These are phyloP conservation scores for Aspergillus pseudoterreus DNA, from an alignment of 2,329 filamentous ascomycete species.

Conservation along the genomic window DNA sequence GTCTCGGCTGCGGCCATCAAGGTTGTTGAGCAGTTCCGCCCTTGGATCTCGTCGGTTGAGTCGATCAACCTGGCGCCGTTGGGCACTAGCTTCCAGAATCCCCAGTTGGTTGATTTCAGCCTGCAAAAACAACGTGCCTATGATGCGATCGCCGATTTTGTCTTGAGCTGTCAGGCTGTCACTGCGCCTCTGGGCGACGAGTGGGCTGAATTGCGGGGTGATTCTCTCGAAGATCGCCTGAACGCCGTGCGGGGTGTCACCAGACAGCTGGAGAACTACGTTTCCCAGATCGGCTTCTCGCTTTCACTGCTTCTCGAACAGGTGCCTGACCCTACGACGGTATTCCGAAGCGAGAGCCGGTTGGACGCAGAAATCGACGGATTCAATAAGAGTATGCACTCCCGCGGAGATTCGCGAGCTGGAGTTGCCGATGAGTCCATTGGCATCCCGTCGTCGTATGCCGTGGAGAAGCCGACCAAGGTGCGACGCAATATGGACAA, in stretches of 20 bases:
- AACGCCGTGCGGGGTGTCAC: slow-evolving; percentile 74
- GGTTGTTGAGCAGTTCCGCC: slow-evolving; percentile 82
- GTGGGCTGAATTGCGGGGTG: slow-evolving; percentile 88
- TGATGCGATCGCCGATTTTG: slow-evolving; percentile 84
- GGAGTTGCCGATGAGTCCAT: slow-evolving; percentile 38
- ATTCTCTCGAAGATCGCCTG: slow-evolving; percentile 81
- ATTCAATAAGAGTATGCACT: slow-evolving; percentile 19
- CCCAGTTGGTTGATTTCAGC: slow-evolving; percentile 81
- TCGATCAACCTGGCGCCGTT: slow-evolving; percentile 83
- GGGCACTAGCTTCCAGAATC: slow-evolving; percentile 73
- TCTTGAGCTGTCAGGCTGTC: slow-evolving; percentile 86
- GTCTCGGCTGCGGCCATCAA: slow-evolving; percentile 74
- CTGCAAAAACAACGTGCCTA: slow-evolving; percentile 91
- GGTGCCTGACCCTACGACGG: slow-evolving; percentile 56
- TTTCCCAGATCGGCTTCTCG: slow-evolving; percentile 82
- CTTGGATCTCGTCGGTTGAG: slow-evolving; percentile 86
- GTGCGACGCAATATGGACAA: slow-evolving; percentile 45
- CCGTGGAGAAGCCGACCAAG: slow-evolving; percentile 35
- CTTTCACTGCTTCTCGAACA: slow-evolving; percentile 83
- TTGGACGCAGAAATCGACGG: slow-evolving; percentile 26
- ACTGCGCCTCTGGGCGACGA: slow-evolving; percentile 88
- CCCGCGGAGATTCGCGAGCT: slow-evolving; percentile 37
- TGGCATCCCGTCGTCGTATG: slow-evolving; percentile 40
- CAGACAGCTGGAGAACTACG: slow-evolving; percentile 78
- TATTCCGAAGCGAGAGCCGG: slow-evolving; percentile 39